These are phyloP conservation scores for Saturnispora diversa DNA, from an alignment of 805 yeast species.

Conservation along the genomic window DNA sequence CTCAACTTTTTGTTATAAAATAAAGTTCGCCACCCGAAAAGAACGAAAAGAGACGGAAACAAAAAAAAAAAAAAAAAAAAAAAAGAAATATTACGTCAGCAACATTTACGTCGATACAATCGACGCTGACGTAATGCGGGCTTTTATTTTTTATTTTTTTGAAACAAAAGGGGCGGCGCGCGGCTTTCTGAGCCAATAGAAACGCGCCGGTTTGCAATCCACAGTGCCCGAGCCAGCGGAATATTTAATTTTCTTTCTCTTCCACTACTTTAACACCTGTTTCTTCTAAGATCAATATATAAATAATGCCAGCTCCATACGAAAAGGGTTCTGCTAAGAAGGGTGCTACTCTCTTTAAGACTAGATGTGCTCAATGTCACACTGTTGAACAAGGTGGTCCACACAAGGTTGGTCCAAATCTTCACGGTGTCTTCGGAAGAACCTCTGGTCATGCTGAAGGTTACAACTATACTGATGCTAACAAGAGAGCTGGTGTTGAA, in stretches of 20 bases:
- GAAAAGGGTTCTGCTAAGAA: conserved; percentile 64
- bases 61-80: no score
- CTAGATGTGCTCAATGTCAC: conserved; percentile 99
- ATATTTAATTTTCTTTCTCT: no score
- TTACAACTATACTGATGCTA: conserved; percentile 95
- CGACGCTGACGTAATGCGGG: not conserved
- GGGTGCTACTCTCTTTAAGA: conserved; percentile 97
- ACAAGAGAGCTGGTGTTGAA: conserved; percentile 86
- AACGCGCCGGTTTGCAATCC: conserved; percentile 2
- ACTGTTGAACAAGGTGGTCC: conserved; percentile 94
- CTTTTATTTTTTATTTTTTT: no score
- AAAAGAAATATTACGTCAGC: not conserved
- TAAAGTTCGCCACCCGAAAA: not conserved
- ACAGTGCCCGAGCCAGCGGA: no score
- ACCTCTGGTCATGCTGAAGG: conserved; percentile 87
- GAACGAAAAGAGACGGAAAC: no score
- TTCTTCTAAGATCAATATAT: conserved; percentile 6
- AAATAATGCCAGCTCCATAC: conserved; percentile 36
- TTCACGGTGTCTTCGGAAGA: conserved; percentile 92
- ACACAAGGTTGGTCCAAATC: conserved; percentile 98
- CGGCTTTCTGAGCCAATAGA: not conserved
- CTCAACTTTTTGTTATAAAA: no score
- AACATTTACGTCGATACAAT: not conserved
- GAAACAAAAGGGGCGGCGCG: no score
- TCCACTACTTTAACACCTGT: not conserved